A percentile compares a stretch with the other conserved stretches of the same genome.
Conservation (phyloP, 305 asterid genomes). For the Fraxinus platypoda region DNA sequence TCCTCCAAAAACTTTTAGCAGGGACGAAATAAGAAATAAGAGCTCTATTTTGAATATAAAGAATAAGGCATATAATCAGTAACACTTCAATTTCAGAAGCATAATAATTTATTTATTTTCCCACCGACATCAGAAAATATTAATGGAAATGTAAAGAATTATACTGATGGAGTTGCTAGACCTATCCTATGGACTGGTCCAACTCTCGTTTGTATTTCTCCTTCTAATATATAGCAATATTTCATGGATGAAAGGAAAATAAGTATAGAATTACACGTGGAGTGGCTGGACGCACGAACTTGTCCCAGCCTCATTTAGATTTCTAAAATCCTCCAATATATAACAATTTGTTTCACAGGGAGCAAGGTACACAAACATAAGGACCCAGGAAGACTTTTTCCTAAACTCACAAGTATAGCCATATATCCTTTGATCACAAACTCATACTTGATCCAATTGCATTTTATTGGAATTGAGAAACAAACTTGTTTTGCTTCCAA, state of each 20-base stretch:
- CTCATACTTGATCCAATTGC: not conserved
- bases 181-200: not conserved
- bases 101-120: no score
- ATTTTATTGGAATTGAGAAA: not conserved
- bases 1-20: no score
- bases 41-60: not conserved
- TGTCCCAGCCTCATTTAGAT: not conserved
- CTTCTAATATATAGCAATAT: not conserved
- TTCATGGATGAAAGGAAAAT: not conserved
- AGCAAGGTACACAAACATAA: not conserved
- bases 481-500: not conserved
- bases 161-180: not conserved
- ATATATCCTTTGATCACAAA: not conserved
- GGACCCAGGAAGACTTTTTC: not conserved
- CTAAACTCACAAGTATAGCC: not conserved
- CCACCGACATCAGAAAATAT: not conserved
- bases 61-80: not conserved
- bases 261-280: not conserved
- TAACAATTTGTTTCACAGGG: not conserved
- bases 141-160: not conserved
- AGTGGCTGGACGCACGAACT: not conserved
- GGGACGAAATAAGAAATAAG: not conserved
- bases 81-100: not conserved
- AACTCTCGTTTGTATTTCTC: not conserved
- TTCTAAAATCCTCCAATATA: not conserved